Conservation (phyloP, 2,329 filamentous ascomycete species). For the Monilinia fructicola region DNA sequence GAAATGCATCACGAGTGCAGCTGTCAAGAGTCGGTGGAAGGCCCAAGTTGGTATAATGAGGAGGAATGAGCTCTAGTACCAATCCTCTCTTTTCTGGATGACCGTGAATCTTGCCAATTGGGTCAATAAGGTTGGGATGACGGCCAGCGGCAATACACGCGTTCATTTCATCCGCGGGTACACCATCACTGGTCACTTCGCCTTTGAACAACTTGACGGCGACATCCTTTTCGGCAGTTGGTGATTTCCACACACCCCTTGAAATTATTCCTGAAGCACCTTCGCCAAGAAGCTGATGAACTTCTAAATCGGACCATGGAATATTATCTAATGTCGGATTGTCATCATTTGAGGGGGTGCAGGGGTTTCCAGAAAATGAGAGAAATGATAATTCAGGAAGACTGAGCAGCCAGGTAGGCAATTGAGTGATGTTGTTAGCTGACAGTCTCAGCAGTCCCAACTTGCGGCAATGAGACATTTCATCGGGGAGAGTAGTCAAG, state of each 20-base stretch:
- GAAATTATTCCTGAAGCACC: slow-evolving; percentile 51
- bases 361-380: slow-evolving; percentile 51
- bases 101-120: slow-evolving; percentile 46
- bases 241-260: slow-evolving; percentile 43
- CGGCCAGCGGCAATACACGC: slow-evolving; percentile 48
- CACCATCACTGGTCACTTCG: slow-evolving; percentile 49
- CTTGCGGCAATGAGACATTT: slow-evolving; percentile 47
- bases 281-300: slow-evolving; percentile 46
- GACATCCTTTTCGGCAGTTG: slow-evolving; percentile 42
- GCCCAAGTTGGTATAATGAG: slow-evolving; percentile 46
- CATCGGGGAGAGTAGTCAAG: slow-evolving; percentile 44
- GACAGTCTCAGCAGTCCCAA: slow-evolving; percentile 48
- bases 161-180: slow-evolving; percentile 51
- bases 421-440: slow-evolving; percentile 43
- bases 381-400: slow-evolving; percentile 50
- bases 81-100: slow-evolving; percentile 46
- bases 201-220: slow-evolving; percentile 52
- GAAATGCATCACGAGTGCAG: slow-evolving; percentile 49
- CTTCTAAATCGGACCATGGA: slow-evolving; percentile 45
- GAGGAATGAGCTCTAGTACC: slow-evolving; percentile 50
- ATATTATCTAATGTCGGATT: slow-evolving; percentile 43
- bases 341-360: slow-evolving; percentile 37
- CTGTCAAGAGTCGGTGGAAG: slow-evolving; percentile 47
- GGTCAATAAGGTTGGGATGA: slow-evolving; percentile 48
- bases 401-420: slow-evolving; percentile 48